These are phyloP conservation scores for Mortierella sp. DNA, from an alignment of 371 early-diverging fungal species.

Conservation along the genomic window DNA sequence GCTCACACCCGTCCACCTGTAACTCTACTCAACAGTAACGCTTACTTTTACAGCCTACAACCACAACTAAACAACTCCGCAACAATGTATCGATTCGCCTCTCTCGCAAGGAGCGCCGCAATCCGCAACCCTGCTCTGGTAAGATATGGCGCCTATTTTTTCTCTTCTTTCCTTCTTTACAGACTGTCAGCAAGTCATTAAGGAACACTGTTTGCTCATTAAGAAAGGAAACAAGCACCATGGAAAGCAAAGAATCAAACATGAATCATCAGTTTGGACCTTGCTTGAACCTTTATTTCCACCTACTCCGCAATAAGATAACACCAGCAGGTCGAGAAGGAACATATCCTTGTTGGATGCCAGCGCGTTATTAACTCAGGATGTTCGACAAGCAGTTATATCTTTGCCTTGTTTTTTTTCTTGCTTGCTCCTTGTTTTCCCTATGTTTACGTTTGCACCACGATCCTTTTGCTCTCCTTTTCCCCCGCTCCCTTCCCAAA, in stretches of 20 bases:
- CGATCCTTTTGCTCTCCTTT: slow-evolving; percentile 4
- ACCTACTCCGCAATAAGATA: not conserved
- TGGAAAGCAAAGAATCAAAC: not conserved
- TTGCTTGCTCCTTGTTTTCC: slow-evolving; percentile 6
- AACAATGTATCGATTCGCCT: slow-evolving; percentile 48
- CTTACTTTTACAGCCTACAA: not conserved
- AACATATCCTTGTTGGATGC: not conserved
- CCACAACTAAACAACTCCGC: not conserved
- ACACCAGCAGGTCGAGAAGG: not conserved
- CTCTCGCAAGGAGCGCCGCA: slow-evolving; percentile 31
- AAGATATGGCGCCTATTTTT: not conserved
- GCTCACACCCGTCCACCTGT: not conserved
- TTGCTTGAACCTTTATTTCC: slow-evolving; percentile 12
- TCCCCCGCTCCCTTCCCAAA: not conserved
- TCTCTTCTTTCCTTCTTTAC: not conserved
- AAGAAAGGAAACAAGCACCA: not conserved
- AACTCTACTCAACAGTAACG: not conserved
- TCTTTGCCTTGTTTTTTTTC: not conserved
- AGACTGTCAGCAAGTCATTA: not conserved
- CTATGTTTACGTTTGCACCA: not conserved
- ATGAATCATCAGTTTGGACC: not conserved
- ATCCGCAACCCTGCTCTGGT: slow-evolving; percentile 37
- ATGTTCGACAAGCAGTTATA: not conserved
- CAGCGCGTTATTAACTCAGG: not conserved
- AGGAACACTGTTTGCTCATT: not conserved